A percentile compares a stretch with the other conserved stretches of the same genome.
These are phyloP conservation scores for Mucor velutinosus DNA, from an alignment of 371 early-diverging fungal genomes.

Conservation along the genomic window DNA sequence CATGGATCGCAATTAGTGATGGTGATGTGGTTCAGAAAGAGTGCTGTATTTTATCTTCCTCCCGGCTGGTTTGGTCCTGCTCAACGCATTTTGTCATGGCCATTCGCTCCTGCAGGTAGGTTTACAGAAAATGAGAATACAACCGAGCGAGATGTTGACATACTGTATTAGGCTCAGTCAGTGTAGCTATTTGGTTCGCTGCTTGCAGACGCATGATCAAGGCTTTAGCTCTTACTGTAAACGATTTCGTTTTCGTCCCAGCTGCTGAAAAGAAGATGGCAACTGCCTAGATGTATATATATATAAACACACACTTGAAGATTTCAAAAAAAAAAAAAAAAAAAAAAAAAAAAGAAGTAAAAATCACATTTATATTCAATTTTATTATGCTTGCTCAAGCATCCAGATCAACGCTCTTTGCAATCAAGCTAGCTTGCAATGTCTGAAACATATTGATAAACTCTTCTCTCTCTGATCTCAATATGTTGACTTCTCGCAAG, in stretches of 20 bases:
- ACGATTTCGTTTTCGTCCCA: conserved; percentile 37
- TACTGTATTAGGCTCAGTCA: conserved; percentile 64
- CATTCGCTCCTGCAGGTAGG: conserved; percentile 80
- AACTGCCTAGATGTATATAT: conserved; percentile 1
- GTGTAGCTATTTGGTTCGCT: conserved; percentile 73
- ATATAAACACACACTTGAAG: neutral
- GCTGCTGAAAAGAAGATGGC: conserved; percentile 20
- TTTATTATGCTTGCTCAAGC: neutral
- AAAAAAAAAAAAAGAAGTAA: neutral
- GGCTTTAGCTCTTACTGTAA: conserved; percentile 34
- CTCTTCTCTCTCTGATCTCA: neutral
- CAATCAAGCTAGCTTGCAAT: neutral
- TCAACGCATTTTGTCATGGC: conserved; percentile 68
- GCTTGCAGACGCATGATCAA: conserved; percentile 64
- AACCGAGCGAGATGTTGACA: neutral
- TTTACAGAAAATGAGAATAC: neutral
- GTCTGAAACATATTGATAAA: neutral
- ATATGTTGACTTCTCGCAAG: neutral
- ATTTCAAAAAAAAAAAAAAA: neutral
- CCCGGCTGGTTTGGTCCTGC: conserved; percentile 85
- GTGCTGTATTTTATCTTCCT: conserved; percentile 84
- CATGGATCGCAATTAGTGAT: conserved; percentile 73
- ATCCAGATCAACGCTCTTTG: neutral
- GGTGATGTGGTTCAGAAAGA: conserved; percentile 68
- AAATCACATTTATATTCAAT: neutral